Conservation (phyloP, 495 filamentous ascomycete genomes). For the Collariella sp. region DNA sequence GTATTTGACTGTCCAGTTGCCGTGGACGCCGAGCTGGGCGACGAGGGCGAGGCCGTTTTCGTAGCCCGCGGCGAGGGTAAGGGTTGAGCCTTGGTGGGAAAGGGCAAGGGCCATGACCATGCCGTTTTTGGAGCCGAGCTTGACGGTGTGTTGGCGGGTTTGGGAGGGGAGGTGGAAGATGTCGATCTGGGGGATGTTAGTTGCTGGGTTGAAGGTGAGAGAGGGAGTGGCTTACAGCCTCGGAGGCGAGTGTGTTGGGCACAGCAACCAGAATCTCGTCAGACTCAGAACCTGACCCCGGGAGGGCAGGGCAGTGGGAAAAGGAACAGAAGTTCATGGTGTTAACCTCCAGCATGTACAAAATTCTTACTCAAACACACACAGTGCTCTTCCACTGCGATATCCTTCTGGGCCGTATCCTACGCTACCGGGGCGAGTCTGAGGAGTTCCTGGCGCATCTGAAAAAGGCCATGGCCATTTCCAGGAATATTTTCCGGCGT, state of each 20-base stretch:
- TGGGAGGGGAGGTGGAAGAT: conserved; percentile 78
- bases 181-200: conserved; percentile 50
- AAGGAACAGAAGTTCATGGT: conserved; percentile 96
- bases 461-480: no score
- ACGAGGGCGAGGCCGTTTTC: conserved; percentile 74
- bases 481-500: no score
- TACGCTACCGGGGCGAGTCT: no score
- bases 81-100: conserved; percentile 34
- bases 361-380: no score
- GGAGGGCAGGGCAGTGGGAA: conserved; percentile 44
- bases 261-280: conserved; percentile 57
- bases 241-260: conserved; percentile 67
- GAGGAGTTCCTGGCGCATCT: no score
- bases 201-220: not conserved
- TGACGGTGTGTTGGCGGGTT: conserved; percentile 56
- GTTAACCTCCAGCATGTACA: conserved; percentile 78
- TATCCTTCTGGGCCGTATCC: no score
- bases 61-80: conserved; percentile 64
- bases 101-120: conserved; percentile 86
- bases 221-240: conserved; percentile 46
- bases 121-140: conserved; percentile 55
- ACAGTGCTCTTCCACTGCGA: no score
- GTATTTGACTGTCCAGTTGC: conserved; percentile 57
- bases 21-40: conserved; percentile 27
- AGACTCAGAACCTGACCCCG: conserved; percentile 6